A percentile compares a stretch with the other conserved stretches of the same genome.
Conservation (phyloP, 2,329 filamentous ascomycete species). For the Penicillium carneum region DNA sequence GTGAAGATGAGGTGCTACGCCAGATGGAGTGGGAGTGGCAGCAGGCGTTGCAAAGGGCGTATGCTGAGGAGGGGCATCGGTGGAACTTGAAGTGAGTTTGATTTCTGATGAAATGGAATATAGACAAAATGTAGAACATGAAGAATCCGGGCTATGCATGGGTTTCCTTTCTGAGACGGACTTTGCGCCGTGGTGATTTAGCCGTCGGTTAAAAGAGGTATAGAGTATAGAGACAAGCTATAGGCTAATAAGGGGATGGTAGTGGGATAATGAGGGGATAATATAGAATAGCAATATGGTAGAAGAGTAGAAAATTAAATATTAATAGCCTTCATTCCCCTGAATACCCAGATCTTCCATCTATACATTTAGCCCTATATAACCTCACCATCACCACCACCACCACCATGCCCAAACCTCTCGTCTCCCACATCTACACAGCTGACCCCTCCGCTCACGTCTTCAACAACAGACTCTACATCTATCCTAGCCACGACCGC, state of each 20-base stretch:
- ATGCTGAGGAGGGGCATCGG: conserved; percentile 29
- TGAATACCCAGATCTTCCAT: too few species aligned
- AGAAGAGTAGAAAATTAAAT: neutral
- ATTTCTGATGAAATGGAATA: conserved; percentile 1
- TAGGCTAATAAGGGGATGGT: conserved; percentile 2
- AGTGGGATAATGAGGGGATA: neutral
- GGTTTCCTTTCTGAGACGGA: neutral
- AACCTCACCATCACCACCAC: too few species aligned
- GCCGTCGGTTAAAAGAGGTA: conserved; percentile 13
- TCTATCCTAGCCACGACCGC: conserved; percentile 82
- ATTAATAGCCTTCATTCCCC: neutral
- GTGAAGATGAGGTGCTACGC: conserved; percentile 26
- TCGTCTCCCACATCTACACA: conserved; percentile 78
- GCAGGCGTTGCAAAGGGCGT: conserved; percentile 36
- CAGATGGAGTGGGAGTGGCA: conserved; percentile 44
- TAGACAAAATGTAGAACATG: neutral
- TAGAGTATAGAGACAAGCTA: neutral
- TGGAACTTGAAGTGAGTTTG: conserved; percentile 16
- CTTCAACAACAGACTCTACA: conserved; percentile 76
- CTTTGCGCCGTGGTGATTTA: conserved; percentile 13
- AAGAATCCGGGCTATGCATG: neutral
- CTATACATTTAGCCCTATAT: neutral
- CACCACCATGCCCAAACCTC: conserved; percentile 55
- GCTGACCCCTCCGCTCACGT: conserved; percentile 82
- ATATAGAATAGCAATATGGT: neutral